Evolutionary conservation across 805 yeast genomes (phyloP), one percentile per base, ranked within the genome.

Genomic region (Teunomyces stri): DNA sequence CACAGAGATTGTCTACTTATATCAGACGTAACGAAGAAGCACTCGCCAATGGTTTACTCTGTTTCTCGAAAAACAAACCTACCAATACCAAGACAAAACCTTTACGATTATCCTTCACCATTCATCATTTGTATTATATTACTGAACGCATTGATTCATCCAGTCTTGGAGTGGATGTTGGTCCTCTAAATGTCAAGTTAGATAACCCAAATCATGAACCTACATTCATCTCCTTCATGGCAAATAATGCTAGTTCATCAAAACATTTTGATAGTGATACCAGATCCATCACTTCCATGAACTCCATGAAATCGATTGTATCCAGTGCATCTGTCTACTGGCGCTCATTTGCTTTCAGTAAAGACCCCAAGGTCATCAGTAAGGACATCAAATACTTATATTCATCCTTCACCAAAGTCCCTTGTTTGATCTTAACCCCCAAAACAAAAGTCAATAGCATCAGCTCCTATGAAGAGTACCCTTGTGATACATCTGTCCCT

Each of bases 401-500:
- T 58, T 75, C 83, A 13, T 82, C 85, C 3, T 84, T 83, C 61
- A 79, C 86, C 3, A 82, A 82, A 52, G 67, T 83, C 22, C 88
- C 89, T 0, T 81, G 87, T 58, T 69, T 83, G 43, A 66, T 85
- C 30, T 59, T 83, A 46, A 77, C 83, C 10, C 84, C 84, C 9
- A 84, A 81, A 51, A 72, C 80, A 5, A 80, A 80, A 51, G 77
- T 84, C 13, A 76, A 72, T 51, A 65, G 80, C 38, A 82, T 83
- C 25, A 75, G 71, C 43, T 82, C 83, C 2, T 84, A 81, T 59
- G 87, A 83, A 56, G 88, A 83, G 58, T 83, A 79, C 58, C 89
- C 88, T 0, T 82, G 84, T 59, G 89, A 84, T 56, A 81, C 87
- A 3, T 76, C 85, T 4, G 83, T 84, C 6, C 88, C 89, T 2